Percentiles rank a stretch among this genome's conserved stretches.
Conservation (phyloP, 257 asterid genomes). For the Lycium ferocissimum region DNA sequence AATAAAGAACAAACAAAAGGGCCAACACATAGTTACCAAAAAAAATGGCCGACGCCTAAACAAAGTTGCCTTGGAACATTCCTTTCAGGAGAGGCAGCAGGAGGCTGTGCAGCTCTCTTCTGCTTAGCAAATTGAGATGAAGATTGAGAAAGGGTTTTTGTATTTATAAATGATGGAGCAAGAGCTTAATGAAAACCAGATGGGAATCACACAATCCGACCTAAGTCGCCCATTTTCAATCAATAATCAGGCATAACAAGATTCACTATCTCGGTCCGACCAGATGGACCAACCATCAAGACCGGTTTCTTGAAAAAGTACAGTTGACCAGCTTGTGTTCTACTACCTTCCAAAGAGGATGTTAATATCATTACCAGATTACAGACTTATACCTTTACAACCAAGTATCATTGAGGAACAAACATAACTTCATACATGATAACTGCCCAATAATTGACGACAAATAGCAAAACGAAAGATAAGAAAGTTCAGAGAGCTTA, state of each 20-base stretch:
- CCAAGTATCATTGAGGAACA: background rate
- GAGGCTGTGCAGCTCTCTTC: background rate
- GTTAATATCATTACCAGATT: background rate
- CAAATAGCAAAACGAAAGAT: background rate
- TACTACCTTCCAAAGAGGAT: background rate
- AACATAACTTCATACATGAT: background rate
- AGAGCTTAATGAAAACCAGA: background rate
- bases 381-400: background rate
- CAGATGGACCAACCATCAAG: constrained; percentile 8
- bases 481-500: constrained; percentile 14
- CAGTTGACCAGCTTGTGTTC: constrained; percentile 7
- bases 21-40: background rate
- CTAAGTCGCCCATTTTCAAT: background rate
- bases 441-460: background rate
- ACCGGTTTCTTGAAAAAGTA: background rate
- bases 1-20: background rate
- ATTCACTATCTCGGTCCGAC: background rate
- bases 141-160: background rate
- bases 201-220: background rate
- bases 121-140: background rate
- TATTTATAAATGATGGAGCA: constrained; percentile 1
- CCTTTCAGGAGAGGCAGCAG: background rate
- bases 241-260: background rate
- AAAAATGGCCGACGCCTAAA: background rate
- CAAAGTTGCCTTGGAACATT: background rate